Evolutionary conservation across 768 basidiomycete genomes (phyloP).

Genomic region (Podaxis sp.): DNA sequence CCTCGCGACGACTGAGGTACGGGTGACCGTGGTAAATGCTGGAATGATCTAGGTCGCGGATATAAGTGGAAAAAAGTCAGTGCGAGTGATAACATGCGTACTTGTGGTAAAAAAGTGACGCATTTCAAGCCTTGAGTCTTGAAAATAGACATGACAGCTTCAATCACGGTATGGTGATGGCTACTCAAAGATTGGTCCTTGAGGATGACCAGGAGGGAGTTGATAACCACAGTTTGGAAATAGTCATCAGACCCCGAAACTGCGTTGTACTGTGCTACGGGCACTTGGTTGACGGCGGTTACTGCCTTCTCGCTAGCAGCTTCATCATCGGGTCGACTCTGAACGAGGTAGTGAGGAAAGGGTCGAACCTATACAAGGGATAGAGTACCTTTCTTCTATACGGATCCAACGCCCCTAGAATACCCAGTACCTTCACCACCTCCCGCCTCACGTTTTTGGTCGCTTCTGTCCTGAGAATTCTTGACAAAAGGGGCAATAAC

Average conservation of each 20-base stretch:
- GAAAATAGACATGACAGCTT: slow-evolving; percentile 99
- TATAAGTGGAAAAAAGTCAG: slow-evolving; percentile 8
- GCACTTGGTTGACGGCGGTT: slow-evolving; percentile 66
- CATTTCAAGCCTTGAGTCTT: slow-evolving; percentile 97
- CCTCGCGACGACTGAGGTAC: slow-evolving; percentile 68
- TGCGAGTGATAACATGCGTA: slow-evolving; percentile 28
- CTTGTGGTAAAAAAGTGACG: slow-evolving; percentile 92
- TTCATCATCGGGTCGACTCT: slow-evolving; percentile 55
- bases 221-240: slow-evolving; percentile 95
- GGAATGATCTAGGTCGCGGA: slow-evolving; percentile 74
- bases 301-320: slow-evolving; percentile 56
- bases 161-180: slow-evolving; percentile 92
- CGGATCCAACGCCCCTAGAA: slow-evolving; percentile 94
- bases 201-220: slow-evolving; percentile 79
- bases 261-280: slow-evolving; percentile 60
- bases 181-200: slow-evolving; percentile 85
- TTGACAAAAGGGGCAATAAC: slow-evolving; percentile 79
- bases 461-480: slow-evolving; percentile 82
- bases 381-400: slow-evolving; percentile 82
- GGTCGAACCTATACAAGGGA: not conserved
- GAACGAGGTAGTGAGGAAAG: not conserved
- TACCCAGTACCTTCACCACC: slow-evolving; percentile 92
- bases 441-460: slow-evolving; percentile 75
- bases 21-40: slow-evolving; percentile 87
- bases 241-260: slow-evolving; percentile 85